Evolutionary conservation across 2,329 filamentous ascomycete genomes (phyloP), one percentile per base, ranked within the genome.

Genomic region (Samsoniella hepiali): DNA sequence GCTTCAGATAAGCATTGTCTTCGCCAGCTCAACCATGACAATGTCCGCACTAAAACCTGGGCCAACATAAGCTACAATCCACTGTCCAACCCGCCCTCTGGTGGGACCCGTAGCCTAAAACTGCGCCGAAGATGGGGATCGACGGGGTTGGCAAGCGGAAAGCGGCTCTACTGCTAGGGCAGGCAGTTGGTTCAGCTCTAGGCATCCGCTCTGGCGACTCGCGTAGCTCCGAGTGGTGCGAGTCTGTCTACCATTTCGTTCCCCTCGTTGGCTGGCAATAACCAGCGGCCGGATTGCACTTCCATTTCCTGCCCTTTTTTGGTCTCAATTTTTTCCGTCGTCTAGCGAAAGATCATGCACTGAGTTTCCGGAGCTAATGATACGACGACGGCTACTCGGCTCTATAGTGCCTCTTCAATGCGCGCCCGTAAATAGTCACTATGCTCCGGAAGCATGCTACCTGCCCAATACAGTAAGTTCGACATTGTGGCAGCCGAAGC

Each of bases 381-480:
- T 32, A 40, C 22, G 32, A 47, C 29, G n/a, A 56, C 60, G 60
- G 60, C 42, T 62, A 57, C 42, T 22, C 60, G 60, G 60, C 60
- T 57, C 44, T 44, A 15, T 57, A 50, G 60, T 56, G 42, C 22
- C 31, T 27, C 50, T 32, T 54, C 38, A 31, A 38, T 38, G 27
- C 29, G 27, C 29, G n/a, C 32, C 40, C 15, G n/a, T 29, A 38
- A 8, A 44, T 53, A 11, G 29, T 17, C 13, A 49, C 27, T 45
- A 34, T 54, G 49, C 38, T 61, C 29, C 51, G 5, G 31, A 29
- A 13, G 9, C 13, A 34, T 49, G 50, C 42, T 62, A 62, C 60
- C 60, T 62, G 60, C 51, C 60, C 42, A 34, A 62, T 50, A 15
- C 15, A 62, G 60, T 57, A 62, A 62, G 51, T 56, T 50, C n/a